These are phyloP conservation scores for Adansonia madagascariensis DNA, from an alignment of 441 rosid species.

Conservation along the genomic window DNA sequence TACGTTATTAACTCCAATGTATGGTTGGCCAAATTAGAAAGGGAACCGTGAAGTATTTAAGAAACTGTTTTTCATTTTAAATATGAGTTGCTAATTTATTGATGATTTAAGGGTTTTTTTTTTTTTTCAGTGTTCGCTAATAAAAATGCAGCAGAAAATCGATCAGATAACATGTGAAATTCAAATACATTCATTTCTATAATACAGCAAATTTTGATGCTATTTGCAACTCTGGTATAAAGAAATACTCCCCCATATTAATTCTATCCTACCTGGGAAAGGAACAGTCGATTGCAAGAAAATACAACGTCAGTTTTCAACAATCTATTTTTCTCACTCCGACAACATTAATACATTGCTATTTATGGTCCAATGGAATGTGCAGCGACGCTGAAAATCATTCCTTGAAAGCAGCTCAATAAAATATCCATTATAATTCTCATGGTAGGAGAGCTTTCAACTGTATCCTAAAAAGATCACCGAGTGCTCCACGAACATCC, in stretches of 20 bases:
- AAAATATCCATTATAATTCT: slow-evolving; percentile 7
- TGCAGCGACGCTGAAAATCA: slow-evolving; percentile 34
- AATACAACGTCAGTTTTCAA: background rate
- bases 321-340: background rate
- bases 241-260: background rate
- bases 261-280: slow-evolving; percentile 13
- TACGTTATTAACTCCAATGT: background rate
- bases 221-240: background rate
- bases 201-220: background rate
- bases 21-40: background rate
- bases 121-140: background rate
- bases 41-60: background rate
- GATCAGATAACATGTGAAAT: background rate
- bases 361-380: slow-evolving; percentile 25
- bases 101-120: background rate
- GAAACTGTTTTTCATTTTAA: background rate
- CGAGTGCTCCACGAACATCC: slow-evolving; percentile 95
- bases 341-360: background rate
- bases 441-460: slow-evolving; percentile 78
- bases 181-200: slow-evolving; percentile 5
- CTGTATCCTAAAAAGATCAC: slow-evolving; percentile 82
- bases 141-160: background rate
- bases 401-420: slow-evolving; percentile 21
- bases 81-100: background rate
- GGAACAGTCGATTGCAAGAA: background rate